Base-by-base conservation (phyloP, 1,284 basidiomycete genomes). In the Retiboletus fuscus region DNA sequence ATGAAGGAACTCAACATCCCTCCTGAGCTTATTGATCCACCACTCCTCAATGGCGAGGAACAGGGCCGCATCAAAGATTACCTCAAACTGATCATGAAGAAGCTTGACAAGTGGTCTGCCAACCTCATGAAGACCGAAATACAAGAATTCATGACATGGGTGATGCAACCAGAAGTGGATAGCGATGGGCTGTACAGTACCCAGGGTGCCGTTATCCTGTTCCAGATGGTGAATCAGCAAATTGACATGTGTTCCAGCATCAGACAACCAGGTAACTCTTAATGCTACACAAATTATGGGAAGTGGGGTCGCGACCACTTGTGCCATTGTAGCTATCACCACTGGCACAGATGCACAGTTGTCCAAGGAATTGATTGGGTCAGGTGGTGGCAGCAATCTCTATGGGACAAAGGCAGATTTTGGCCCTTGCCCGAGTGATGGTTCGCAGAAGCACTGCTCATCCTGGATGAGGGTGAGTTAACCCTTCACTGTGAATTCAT, bases 211-310 rank as follows among this genome's bases (percentile, higher is more conserved):
- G 91, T 97, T 70, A 98, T 99, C 79, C 88, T 99, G 75, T 99
- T 99, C 88, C 95, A 98, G 84, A 97, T 98, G 93, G 93, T 99
- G 78, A 99, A 98, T 81, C 97, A 99, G 83, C 97, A 99, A 82
- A 89, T 97, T 74, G 98, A 99, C 79, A n/a, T n/a, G n/a, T n/a
- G n/a, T n/a, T n/a, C n/a, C n/a, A n/a, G n/a, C n/a, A n/a, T n/a
- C n/a, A n/a, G n/a, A n/a, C n/a, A n/a, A n/a, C n/a, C n/a, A n/a
- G n/a, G n/a, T n/a, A n/a, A n/a, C n/a, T n/a, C n/a, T n/a, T n/a
- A n/a, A n/a, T n/a, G n/a, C n/a, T n/a, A n/a, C n/a, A n/a, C n/a
- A n/a, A n/a, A n/a, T n/a, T n/a, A n/a, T n/a, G n/a, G n/a, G n/a
- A n/a, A n/a, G n/a, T n/a, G n/a, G n/a, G n/a, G n/a, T n/a, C n/a